Evolutionary conservation across 768 basidiomycete genomes (phyloP).

Genomic region (Neoboletus brunneissimus): DNA sequence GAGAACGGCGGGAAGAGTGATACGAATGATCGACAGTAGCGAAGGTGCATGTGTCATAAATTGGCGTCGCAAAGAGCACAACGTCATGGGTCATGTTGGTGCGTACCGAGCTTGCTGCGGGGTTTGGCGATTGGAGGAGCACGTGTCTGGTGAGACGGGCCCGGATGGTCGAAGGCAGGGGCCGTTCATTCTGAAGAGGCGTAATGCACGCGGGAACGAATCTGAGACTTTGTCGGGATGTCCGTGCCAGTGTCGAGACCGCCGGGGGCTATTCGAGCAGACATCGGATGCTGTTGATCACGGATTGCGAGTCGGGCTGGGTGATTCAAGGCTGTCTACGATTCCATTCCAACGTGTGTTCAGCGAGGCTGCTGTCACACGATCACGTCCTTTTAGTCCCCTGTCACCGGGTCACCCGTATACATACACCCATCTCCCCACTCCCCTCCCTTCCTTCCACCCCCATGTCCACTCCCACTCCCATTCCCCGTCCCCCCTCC

Average conservation of each 20-base stretch:
- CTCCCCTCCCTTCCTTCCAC: constrained; percentile 5
- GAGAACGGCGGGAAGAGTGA: background rate
- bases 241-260: background rate
- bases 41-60: background rate
- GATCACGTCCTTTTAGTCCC: constrained; percentile 26
- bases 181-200: no score
- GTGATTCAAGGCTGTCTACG: background rate
- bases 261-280: background rate
- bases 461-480: constrained; percentile 10
- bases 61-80: background rate
- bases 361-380: constrained; percentile 22
- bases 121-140: background rate
- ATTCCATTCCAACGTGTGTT: constrained; percentile 6
- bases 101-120: constrained; percentile 1
- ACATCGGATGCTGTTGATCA: background rate
- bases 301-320: background rate
- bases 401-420: constrained; percentile 19
- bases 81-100: constrained; percentile 3
- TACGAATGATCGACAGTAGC: constrained; percentile 6
- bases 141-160: background rate
- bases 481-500: constrained; percentile 40
- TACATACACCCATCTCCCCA: constrained; percentile 15
- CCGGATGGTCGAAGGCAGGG: background rate
- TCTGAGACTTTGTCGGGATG: background rate
- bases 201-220: background rate